Conservation (phyloP, 257 asterid species). For the Petrea volubilis region DNA sequence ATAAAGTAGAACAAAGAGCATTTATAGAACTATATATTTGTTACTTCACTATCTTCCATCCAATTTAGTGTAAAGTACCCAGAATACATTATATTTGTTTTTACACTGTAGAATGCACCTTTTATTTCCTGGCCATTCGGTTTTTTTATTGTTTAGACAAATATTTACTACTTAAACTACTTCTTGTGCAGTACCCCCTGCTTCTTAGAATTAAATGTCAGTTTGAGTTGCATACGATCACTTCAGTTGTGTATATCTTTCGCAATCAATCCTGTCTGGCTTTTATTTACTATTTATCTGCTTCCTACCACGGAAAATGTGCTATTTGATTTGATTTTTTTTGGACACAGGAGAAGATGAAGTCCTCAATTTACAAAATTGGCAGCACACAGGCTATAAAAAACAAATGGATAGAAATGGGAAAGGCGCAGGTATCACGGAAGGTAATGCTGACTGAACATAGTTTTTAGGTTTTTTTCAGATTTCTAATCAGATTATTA, state of each 20-base stretch:
- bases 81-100: background rate
- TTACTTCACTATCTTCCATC: background rate
- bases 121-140: background rate
- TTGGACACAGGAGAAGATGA: conserved; percentile 64
- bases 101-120: background rate
- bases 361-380: conserved; percentile 39
- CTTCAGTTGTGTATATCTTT: background rate
- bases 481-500: background rate
- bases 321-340: conserved; percentile 19
- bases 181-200: background rate
- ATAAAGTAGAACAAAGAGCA: background rate
- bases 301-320: background rate
- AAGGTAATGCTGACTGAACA: conserved; percentile 5
- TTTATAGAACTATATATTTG: background rate
- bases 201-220: background rate
- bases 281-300: background rate
- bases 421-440: conserved; percentile 53
- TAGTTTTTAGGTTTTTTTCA: conserved; percentile 10
- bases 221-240: background rate
- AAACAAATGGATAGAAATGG: conserved; percentile 91
- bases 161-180: background rate
- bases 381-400: conserved; percentile 89
- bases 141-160: background rate
- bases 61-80: background rate
- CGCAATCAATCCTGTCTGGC: background rate